Conservation (phyloP, 2,329 filamentous ascomycete genomes). For the Ophiocordyceps polyrhachis-furcata region DNA sequence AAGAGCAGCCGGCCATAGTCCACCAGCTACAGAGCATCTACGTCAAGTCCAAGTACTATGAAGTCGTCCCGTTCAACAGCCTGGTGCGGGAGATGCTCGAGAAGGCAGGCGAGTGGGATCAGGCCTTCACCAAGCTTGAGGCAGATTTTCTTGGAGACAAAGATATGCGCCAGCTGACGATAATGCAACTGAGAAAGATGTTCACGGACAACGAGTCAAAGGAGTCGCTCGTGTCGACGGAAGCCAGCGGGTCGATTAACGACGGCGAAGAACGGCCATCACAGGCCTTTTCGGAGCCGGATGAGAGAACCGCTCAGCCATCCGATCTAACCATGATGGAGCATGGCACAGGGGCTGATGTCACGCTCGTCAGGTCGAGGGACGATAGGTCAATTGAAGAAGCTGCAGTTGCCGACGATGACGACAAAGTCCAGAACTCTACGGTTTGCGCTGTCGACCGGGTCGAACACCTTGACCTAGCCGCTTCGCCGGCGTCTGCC, state of each 20-base stretch:
- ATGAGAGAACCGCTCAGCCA: constrained; percentile 26
- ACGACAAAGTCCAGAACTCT: constrained; percentile 12
- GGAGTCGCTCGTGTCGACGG: constrained; percentile 51
- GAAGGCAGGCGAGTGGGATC: constrained; percentile 85
- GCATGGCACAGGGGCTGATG: constrained; percentile 14
- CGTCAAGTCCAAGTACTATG: constrained; percentile 87
- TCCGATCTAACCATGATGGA: constrained; percentile 18
- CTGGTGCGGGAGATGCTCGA: constrained; percentile 82
- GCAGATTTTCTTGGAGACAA: constrained; percentile 90
- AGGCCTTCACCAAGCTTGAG: constrained; percentile 77
- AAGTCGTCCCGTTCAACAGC: constrained; percentile 82
- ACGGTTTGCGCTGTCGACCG: constrained; percentile 22
- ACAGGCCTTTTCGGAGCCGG: constrained; percentile 25
- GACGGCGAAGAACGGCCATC: constrained; percentile 29
- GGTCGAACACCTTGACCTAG: constrained; percentile 31
- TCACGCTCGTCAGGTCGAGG: constrained; percentile 8
- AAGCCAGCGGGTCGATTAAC: constrained; percentile 40
- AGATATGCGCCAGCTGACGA: constrained; percentile 81
- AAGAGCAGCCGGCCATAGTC: constrained; percentile 59
- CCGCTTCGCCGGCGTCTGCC: constrained; percentile 14
- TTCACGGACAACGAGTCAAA: constrained; percentile 82
- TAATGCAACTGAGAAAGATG: constrained; percentile 83
- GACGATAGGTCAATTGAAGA: constrained; percentile 7
- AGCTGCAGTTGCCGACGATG: constrained; percentile 8
- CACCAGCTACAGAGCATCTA: constrained; percentile 76